Evolutionary conservation across 2,329 filamentous ascomycete species (phyloP).

Genomic region (Cercospora nicotianae): DNA sequence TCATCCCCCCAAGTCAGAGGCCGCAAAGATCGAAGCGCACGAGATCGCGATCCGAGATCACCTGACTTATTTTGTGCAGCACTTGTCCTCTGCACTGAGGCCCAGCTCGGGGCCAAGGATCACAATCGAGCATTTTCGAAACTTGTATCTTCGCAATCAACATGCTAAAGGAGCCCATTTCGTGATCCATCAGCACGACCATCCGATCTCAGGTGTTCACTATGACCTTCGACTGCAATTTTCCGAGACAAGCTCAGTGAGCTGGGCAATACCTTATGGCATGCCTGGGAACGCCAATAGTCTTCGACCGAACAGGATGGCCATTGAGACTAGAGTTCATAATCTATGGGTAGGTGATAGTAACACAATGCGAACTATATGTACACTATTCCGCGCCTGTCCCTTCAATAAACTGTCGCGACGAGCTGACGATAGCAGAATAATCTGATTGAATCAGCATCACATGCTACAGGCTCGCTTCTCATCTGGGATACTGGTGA

Average conservation of each 20-base stretch:
- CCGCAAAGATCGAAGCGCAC: conserved; percentile 55
- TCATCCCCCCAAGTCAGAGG: conserved; percentile 20
- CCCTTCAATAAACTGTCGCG: neutral
- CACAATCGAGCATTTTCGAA: conserved; percentile 44
- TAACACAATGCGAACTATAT: neutral
- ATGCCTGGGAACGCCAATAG: conserved; percentile 47
- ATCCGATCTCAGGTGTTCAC: conserved; percentile 60
- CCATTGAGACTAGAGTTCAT: conserved; percentile 49
- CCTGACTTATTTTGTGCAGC: conserved; percentile 49
- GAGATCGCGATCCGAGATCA: conserved; percentile 50
- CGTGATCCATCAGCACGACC: conserved; percentile 72
- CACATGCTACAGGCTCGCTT: conserved; percentile 45
- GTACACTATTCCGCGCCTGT: neutral
- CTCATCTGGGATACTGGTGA: conserved; percentile 51
- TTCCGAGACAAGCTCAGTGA: conserved; percentile 64
- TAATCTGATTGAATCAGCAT: conserved; percentile 48
- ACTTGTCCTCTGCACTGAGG: conserved; percentile 40
- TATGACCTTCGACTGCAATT: conserved; percentile 70
- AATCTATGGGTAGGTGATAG: conserved; percentile 42
- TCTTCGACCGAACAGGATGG: conserved; percentile 43
- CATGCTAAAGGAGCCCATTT: conserved; percentile 54
- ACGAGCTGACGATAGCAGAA: conserved; percentile 39
- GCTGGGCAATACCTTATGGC: conserved; percentile 52
- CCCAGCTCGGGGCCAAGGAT: conserved; percentile 39
- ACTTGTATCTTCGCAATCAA: conserved; percentile 52